Evolutionary conservation across 2,329 filamentous ascomycete species (phyloP).

Genomic region (Phaeosphaeria sp.): DNA sequence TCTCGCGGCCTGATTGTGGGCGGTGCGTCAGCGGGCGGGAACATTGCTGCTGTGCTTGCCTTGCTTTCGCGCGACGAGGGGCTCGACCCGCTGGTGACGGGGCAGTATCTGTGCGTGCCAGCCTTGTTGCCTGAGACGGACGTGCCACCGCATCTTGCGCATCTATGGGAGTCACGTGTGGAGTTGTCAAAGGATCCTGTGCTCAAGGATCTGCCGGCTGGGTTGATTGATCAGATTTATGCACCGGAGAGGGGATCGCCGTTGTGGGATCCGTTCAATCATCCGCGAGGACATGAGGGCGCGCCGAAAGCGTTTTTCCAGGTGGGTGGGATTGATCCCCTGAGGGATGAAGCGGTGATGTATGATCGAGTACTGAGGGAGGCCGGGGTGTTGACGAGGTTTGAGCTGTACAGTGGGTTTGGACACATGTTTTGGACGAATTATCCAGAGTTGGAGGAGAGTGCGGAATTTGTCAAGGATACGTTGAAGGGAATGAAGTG

Average conservation of each 20-base stretch:
- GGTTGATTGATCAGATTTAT: slow-evolving; percentile 27
- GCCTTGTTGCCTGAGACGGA: slow-evolving; percentile 51
- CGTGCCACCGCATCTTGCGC: slow-evolving; percentile 49
- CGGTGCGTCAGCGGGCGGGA: slow-evolving; percentile 60
- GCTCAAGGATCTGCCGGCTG: slow-evolving; percentile 17
- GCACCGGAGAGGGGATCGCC: slow-evolving; percentile 33
- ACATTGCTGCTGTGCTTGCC: slow-evolving; percentile 57
- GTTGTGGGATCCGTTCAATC: slow-evolving; percentile 41
- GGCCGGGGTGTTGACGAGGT: slow-evolving; percentile 48
- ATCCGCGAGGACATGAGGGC: slow-evolving; percentile 46
- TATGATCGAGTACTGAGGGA: slow-evolving; percentile 52
- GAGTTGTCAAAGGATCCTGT: slow-evolving; percentile 31
- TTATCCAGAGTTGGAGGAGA: slow-evolving; percentile 34
- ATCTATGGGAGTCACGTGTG: slow-evolving; percentile 50
- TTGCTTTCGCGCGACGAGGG: slow-evolving; percentile 52
- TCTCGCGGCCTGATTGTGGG: slow-evolving; percentile 57
- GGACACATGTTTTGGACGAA: slow-evolving; percentile 54
- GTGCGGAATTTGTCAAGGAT: slow-evolving; percentile 32
- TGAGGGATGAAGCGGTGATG: slow-evolving; percentile 58
- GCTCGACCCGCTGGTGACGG: slow-evolving; percentile 53
- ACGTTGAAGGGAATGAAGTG: slow-evolving; percentile 36
- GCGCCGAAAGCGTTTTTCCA: slow-evolving; percentile 56
- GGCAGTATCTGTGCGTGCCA: slow-evolving; percentile 56
- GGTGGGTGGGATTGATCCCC: slow-evolving; percentile 56
- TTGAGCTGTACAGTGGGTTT: slow-evolving; percentile 51